Base-by-base conservation (phyloP, 371 early-diverging fungal genomes). In the Mortierella sp. region DNA sequence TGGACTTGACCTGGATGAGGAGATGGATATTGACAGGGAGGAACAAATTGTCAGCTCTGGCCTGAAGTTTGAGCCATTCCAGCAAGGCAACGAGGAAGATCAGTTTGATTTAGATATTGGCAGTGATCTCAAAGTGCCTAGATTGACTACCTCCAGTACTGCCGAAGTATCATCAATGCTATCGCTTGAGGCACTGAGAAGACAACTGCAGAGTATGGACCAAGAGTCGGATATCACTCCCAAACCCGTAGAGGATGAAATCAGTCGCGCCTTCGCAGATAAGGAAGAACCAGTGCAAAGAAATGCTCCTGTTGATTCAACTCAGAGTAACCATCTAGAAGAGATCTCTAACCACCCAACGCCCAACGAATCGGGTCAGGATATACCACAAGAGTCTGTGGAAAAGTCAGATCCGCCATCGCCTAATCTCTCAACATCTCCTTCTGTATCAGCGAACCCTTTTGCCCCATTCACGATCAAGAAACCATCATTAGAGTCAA, bases 31-130 rank as follows among this genome's bases (percentile, higher is more conserved):
- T 0, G 64, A 64, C 26, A 60, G 11, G 1, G 40, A 35, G 1
- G 68, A 37, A 3, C 49, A 65, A 4, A 11, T 32, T 39, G 6
- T 6, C 22, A 54, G 63, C 32, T 37, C 63, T 12, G 60, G 49
- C 39, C 65, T 51, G 37, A 70, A 47, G 24, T 66, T 73, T 63
- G 79, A 78, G 39, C 74, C 79, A 10, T 73, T 73, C 52, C 62
- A 70, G 18, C 67, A 78, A 37, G 79, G 67, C 24, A 37, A 22
- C 10, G 75, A 79, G 59, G 63, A 73, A 9, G 75, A 79, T 45
- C 58, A 73, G 37, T 57, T 70, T 24, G 43, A 57, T 12, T 30
- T 69, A 35, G 18, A 66, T 20, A 39, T 35, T 22, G 52, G 26
- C 26, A 18, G 28, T 55, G 28, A n/a, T 51, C 51, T 24, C 22